phyloP scores from a whole-genome alignment of 768 basidiomycete genomes.

The Exsudoporus frostii region DNA sequence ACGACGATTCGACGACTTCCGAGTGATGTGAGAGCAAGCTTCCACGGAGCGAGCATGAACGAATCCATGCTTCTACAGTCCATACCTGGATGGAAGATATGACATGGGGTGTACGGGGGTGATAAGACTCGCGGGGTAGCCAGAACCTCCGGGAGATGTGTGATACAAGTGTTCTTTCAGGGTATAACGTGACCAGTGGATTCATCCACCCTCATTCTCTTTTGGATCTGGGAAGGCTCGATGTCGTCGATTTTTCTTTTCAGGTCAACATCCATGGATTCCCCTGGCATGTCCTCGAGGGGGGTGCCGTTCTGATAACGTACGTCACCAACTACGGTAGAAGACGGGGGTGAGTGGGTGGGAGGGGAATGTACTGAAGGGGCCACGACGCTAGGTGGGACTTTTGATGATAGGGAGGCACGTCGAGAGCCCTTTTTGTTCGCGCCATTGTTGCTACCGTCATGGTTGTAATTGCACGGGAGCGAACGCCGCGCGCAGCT shows the following conservation, averaged over 20 bases:
- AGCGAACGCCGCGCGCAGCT: slow-evolving; percentile 77
- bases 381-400: slow-evolving; percentile 17
- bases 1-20: slow-evolving; percentile 31
- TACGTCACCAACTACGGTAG: slow-evolving; percentile 32
- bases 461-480: slow-evolving; percentile 79
- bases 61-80: slow-evolving; percentile 27
- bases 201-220: slow-evolving; percentile 73
- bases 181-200: slow-evolving; percentile 50
- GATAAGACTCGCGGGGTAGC: slow-evolving; percentile 22
- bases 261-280: slow-evolving; percentile 52
- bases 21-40: slow-evolving; percentile 25
- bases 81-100: slow-evolving; percentile 28
- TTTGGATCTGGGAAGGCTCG: slow-evolving; percentile 50
- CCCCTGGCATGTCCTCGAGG: slow-evolving; percentile 40
- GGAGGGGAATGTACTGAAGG: slow-evolving; percentile 48
- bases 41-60: slow-evolving; percentile 27
- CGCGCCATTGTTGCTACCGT: slow-evolving; percentile 35
- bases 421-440: slow-evolving; percentile 44
- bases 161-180: slow-evolving; percentile 38
- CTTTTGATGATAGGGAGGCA: slow-evolving; percentile 50
- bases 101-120: slow-evolving; percentile 18
- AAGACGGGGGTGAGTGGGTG: slow-evolving; percentile 51
- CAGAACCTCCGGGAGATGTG: slow-evolving; percentile 19
- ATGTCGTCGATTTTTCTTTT: slow-evolving; percentile 58
- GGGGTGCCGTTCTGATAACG: slow-evolving; percentile 34